Conservation (phyloP, 352 stramenopile species). For the Pythium diclinum region DNA sequence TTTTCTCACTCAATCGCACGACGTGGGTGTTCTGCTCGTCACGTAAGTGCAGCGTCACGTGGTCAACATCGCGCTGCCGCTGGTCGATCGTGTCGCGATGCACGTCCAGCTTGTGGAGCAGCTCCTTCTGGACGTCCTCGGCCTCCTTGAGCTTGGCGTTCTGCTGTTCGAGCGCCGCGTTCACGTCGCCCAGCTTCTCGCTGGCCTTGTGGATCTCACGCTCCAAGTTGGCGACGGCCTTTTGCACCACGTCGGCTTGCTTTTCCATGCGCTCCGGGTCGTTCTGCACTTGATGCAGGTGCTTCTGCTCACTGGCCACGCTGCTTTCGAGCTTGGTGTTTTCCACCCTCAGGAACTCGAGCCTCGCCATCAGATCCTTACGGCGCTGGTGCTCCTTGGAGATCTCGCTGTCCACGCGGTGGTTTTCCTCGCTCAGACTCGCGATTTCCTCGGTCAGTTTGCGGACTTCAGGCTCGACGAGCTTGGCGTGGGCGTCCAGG, state of each 20-base stretch:
- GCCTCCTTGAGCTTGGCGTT: slow-evolving; percentile 60
- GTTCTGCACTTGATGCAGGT: slow-evolving; percentile 57
- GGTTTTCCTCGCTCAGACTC: slow-evolving; percentile 60
- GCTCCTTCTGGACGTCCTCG: slow-evolving; percentile 75
- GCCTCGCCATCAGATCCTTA: slow-evolving; percentile 50
- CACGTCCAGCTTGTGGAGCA: slow-evolving; percentile 85
- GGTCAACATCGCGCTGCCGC: slow-evolving; percentile 88
- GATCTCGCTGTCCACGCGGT: slow-evolving; percentile 68
- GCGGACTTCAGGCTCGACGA: slow-evolving; percentile 82
- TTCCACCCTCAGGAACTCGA: slow-evolving; percentile 58
- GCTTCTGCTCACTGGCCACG: slow-evolving; percentile 48
- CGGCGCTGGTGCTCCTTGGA: slow-evolving; percentile 65
- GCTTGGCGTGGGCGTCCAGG: slow-evolving; percentile 66
- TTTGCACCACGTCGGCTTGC: slow-evolving; percentile 82
- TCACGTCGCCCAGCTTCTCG: slow-evolving; percentile 33
- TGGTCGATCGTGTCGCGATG: slow-evolving; percentile 90
- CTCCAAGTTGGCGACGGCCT: slow-evolving; percentile 67
- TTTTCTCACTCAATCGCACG: slow-evolving; percentile 65
- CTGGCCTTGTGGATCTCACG: slow-evolving; percentile 59
- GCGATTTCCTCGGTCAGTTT: slow-evolving; percentile 68
- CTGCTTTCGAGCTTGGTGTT: slow-evolving; percentile 59
- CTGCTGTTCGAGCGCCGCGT: slow-evolving; percentile 42
- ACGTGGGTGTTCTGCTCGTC: slow-evolving; percentile 85
- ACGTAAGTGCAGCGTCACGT: slow-evolving; percentile 81
- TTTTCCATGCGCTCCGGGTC: slow-evolving; percentile 84